Conservation (phyloP, 2,329 filamentous ascomycete genomes). For the Aspergillus brasiliensis region DNA sequence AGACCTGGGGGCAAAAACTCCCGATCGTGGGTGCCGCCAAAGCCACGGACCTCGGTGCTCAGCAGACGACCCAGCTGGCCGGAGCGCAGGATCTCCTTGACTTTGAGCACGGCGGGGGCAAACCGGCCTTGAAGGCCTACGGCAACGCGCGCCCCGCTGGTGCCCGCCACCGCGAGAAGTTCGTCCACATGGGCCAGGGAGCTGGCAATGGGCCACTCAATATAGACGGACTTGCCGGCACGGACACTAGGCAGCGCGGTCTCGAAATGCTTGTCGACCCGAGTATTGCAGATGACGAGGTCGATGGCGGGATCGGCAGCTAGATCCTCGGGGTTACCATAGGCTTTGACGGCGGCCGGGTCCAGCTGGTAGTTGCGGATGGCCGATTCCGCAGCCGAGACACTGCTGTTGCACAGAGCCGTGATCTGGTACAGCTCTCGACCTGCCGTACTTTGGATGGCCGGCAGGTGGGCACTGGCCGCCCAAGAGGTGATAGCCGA, state of each 20-base stretch:
- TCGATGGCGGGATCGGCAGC: conserved; percentile 55
- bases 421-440: conserved; percentile 9
- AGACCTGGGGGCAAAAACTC: conserved; percentile 11
- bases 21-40: conserved; percentile 18
- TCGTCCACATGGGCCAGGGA: conserved; percentile 46
- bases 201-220: conserved; percentile 62
- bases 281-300: conserved; percentile 54
- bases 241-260: conserved; percentile 51
- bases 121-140: conserved; percentile 57
- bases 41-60: conserved; percentile 46
- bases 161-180: conserved; percentile 40
- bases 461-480: conserved; percentile 13
- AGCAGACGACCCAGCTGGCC: conserved; percentile 57
- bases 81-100: conserved; percentile 49
- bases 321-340: conserved; percentile 46
- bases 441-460: conserved; percentile 2
- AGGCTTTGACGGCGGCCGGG: conserved; percentile 47
- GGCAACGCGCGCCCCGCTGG: conserved; percentile 43
- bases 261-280: conserved; percentile 56
- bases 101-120: conserved; percentile 47
- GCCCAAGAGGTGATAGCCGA: conserved; percentile 11
- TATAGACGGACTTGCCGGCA: conserved; percentile 56
- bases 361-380: conserved; percentile 43
- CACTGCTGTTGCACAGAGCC: conserved; percentile 14
- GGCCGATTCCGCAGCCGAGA: conserved; percentile 11